Evolutionary conservation across 345 rosid species (phyloP).

Genomic region (Microthlaspi erraticum): DNA sequence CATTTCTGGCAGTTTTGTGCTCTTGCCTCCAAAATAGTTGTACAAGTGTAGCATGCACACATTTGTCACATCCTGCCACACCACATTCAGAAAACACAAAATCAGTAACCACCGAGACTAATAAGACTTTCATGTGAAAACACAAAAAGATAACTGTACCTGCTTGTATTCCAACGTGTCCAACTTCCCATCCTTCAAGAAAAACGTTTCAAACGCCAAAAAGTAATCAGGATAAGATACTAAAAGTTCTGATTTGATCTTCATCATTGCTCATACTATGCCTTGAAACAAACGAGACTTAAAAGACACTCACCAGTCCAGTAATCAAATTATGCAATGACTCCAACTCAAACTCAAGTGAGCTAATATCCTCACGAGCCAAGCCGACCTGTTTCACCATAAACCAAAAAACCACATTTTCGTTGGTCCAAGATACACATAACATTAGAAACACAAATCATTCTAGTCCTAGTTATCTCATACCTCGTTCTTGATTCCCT

Average conservation of each 20-base stretch:
- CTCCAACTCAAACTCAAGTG: conserved; percentile 60
- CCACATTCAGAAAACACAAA: conserved; percentile 32
- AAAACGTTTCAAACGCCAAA: background rate
- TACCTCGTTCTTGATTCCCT: conserved; percentile 63
- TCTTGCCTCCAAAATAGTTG: conserved; percentile 46
- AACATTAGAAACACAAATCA: background rate
- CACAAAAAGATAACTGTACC: conserved; percentile 56
- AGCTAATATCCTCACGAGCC: conserved; percentile 58
- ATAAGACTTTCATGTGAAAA: conserved; percentile 3
- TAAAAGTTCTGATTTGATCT: background rate
- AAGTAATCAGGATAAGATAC: conserved; percentile 7
- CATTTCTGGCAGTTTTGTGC: conserved; percentile 44
- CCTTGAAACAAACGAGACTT: background rate
- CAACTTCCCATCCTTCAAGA: conserved; percentile 77
- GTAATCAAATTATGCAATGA: conserved; percentile 63
- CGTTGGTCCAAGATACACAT: background rate
- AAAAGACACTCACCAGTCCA: conserved; percentile 66
- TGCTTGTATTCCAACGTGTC: conserved; percentile 75
- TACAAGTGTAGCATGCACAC: conserved; percentile 35
- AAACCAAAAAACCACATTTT: conserved; percentile 1
- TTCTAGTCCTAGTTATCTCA: conserved; percentile 40
- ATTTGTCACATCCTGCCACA: conserved; percentile 45
- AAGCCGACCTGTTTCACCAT: conserved; percentile 60
- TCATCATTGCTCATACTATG: background rate
- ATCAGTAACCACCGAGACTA: conserved; percentile 2